Evolutionary conservation across 345 rosid genomes (phyloP).

Genomic region (Limnanthes douglasii): DNA sequence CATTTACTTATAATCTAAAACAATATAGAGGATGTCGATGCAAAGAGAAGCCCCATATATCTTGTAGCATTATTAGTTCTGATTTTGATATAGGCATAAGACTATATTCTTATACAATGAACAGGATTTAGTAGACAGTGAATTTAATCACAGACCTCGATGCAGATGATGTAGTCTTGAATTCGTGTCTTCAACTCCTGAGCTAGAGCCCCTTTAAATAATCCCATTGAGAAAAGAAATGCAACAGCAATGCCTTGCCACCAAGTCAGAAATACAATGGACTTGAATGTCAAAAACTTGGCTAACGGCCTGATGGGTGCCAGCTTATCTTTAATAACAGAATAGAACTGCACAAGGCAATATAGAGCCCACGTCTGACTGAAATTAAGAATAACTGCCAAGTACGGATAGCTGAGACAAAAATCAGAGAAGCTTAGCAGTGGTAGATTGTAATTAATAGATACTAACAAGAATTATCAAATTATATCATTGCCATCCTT

Average conservation of each 20-base stretch:
- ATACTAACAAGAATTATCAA: too few species aligned
- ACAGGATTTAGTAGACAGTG: background rate
- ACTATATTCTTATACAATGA: too few species aligned
- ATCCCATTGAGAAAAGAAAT: slow-evolving; percentile 84
- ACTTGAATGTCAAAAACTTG: slow-evolving; percentile 87
- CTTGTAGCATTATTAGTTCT: too few species aligned
- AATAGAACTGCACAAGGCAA: slow-evolving; percentile 93
- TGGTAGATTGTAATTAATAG: too few species aligned
- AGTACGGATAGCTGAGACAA: slow-evolving; percentile 62
- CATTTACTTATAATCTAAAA: too few species aligned
- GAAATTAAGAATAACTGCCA: slow-evolving; percentile 92
- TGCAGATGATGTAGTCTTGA: slow-evolving; percentile 94
- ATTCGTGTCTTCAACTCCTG: slow-evolving; percentile 81
- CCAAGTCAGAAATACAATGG: slow-evolving; percentile 97
- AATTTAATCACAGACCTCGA: slow-evolving; percentile 40
- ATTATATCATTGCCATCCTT: too few species aligned
- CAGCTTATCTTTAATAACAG: slow-evolving; percentile 72
- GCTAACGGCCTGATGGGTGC: slow-evolving; percentile 92
- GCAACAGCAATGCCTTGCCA: slow-evolving; percentile 98
- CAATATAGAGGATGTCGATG: background rate
- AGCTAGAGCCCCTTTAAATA: slow-evolving; percentile 71
- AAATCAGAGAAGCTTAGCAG: too few species aligned
- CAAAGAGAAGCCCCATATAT: background rate
- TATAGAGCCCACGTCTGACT: slow-evolving; percentile 97
- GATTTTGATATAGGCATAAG: too few species aligned